phyloP scores from a whole-genome alignment of 345 rosid species.

The Physaria fendleri region DNA sequence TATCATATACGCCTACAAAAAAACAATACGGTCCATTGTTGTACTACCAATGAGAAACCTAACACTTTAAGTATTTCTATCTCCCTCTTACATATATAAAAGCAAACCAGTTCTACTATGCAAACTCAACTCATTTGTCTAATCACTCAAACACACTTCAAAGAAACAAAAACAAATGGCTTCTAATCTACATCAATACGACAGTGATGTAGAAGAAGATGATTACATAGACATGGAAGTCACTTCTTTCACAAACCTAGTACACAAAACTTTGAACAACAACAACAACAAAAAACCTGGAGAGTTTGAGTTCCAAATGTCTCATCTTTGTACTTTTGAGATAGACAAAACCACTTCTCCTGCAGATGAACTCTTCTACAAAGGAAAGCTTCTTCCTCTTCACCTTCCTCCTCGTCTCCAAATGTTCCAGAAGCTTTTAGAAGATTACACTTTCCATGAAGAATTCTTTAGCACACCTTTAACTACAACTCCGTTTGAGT shows the following conservation, averaged over 20 bases:
- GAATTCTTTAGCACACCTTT: slow-evolving; percentile 66
- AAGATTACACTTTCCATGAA: slow-evolving; percentile 40
- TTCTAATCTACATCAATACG: slow-evolving; percentile 34
- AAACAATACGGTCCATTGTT: slow-evolving; percentile 15
- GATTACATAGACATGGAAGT: slow-evolving; percentile 92
- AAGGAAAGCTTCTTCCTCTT: slow-evolving; percentile 91
- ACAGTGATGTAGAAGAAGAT: slow-evolving; percentile 58
- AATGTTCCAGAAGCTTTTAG: slow-evolving; percentile 65
- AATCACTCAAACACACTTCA: slow-evolving; percentile 13
- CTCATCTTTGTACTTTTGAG: slow-evolving; percentile 39
- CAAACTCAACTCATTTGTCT: slow-evolving; percentile 5
- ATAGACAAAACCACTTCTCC: slow-evolving; percentile 55
- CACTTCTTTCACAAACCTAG: slow-evolving; percentile 47
- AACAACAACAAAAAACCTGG: slow-evolving; percentile 38
- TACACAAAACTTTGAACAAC: slow-evolving; percentile 34
- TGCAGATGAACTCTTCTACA: slow-evolving; percentile 95
- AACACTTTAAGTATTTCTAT: slow-evolving; percentile 22
- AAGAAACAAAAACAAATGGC: slow-evolving; percentile 39
- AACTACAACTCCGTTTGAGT: slow-evolving; percentile 75
- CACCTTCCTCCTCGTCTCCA: slow-evolving; percentile 67
- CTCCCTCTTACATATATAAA: slow-evolving; percentile 13
- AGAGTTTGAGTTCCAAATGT: slow-evolving; percentile 93
- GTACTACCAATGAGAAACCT: slow-evolving; percentile 23
- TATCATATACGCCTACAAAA: not conserved
- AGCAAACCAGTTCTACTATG: slow-evolving; percentile 1